Base-by-base conservation (phyloP, 805 yeast species). In the Brettanomyces custersianus region DNA sequence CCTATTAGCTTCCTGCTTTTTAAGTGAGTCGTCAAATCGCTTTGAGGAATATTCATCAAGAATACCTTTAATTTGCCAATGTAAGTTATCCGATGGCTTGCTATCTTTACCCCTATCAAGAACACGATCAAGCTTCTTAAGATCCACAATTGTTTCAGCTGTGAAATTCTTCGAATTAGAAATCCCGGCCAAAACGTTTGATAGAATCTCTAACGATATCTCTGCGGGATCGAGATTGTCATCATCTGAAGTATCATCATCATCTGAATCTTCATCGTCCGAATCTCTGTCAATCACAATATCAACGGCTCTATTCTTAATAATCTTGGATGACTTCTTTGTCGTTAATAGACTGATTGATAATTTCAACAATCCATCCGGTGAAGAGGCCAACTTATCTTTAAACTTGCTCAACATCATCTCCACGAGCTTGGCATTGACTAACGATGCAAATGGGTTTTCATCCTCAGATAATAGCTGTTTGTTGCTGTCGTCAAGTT, bases 351-450 rank as follows among this genome's bases (percentile, higher is more conserved):
- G 20, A 7, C 27, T 5, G 12, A 27, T 20, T 5, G 28, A 31
- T 10, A 28, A 15, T 17, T 21, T 20, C 11, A 5, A 40, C 55
- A 20, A 20, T 4, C 26, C 26, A 15, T 57, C 59, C 4, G 48
- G 47, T 2, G 77, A 67, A 26, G 63, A 63, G 6, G 77, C 66
- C 20, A 80, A 50, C 31, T 65, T 65, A 7, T 76, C 73, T 40
- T 73, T 80, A 48, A 80, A 77, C 12, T 65, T 62, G 4, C 68
- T 68, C 18, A 77, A 73, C 23, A 84, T 57, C 22, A 60, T 55
- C 49, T 86, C 92, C 34, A 88, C 55, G 9, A 85, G 49, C 40
- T 79, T 71, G 40, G 85, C 59, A 48, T 81, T 80, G 5, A 75
- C 58, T 25, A 83, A 58, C 36, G 72, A 63, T 6, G 67, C 45